Evolutionary conservation across 2,329 filamentous ascomycete species (phyloP).

Genomic region (Monilinia polystroma): DNA sequence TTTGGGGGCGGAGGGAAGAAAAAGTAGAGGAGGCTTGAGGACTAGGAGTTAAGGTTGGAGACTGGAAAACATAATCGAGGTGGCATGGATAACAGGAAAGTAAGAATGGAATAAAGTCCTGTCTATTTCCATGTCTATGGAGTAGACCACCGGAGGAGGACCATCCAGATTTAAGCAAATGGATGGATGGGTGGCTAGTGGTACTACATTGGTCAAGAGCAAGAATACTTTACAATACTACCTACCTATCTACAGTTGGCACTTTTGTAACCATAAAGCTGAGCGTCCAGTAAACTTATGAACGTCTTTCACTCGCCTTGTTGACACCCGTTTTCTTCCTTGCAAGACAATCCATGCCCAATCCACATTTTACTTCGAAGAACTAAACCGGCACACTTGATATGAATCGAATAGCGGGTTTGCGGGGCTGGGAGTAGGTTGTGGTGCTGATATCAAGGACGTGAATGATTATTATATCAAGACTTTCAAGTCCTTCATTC

Average conservation of each 20-base stretch:
- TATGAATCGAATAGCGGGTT: too few species aligned
- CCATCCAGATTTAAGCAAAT: neutral
- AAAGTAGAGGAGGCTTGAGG: neutral
- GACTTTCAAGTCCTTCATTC: too few species aligned
- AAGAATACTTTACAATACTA: neutral
- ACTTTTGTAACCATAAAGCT: neutral
- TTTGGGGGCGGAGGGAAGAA: constrained; percentile 37
- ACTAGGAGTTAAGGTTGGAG: neutral
- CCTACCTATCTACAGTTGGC: neutral
- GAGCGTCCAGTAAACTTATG: neutral
- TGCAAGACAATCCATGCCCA: too few species aligned
- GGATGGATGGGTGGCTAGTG: neutral
- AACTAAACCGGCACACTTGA: too few species aligned
- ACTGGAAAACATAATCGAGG: neutral
- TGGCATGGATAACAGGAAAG: neutral
- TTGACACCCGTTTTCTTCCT: too few species aligned
- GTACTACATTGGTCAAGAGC: neutral
- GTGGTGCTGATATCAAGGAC: too few species aligned
- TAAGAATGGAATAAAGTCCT: neutral
- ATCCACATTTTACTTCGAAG: too few species aligned
- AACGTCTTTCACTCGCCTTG: neutral
- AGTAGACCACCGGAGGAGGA: neutral
- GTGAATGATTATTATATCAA: too few species aligned
- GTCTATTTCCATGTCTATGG: neutral
- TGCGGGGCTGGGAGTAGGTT: too few species aligned